Percentiles rank a stretch among this genome's conserved stretches.
phyloP scores from a whole-genome alignment of 345 rosid species.

The Kandelia obovata region DNA sequence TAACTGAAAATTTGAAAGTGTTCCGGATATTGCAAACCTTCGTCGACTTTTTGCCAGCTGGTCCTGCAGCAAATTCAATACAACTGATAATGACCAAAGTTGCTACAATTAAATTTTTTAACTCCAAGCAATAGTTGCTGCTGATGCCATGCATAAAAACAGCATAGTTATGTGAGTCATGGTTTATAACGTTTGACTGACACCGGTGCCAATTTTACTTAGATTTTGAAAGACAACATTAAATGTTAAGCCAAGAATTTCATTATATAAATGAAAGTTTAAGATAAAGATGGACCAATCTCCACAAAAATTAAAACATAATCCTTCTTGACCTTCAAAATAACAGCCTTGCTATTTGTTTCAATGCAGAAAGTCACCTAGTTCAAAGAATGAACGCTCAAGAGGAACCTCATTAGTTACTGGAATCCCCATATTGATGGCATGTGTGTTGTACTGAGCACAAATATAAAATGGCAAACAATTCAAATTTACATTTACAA shows the following conservation, averaged over 20 bases:
- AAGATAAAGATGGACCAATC: conserved; percentile 46
- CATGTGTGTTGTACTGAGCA: too few species aligned
- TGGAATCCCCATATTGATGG: conserved; percentile 8
- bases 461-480: too few species aligned
- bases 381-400: conserved; percentile 89
- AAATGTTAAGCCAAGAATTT: background rate
- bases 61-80: too few species aligned
- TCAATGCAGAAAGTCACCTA: conserved; percentile 92
- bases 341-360: conserved; percentile 79
- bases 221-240: background rate
- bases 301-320: conserved; percentile 91
- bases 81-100: too few species aligned
- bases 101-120: too few species aligned
- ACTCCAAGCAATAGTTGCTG: background rate
- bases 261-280: background rate
- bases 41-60: background rate
- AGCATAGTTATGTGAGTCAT: background rate
- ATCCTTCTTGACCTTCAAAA: conserved; percentile 91
- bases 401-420: conserved; percentile 95
- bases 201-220: too few species aligned
- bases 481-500: too few species aligned
- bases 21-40: too few species aligned
- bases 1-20: too few species aligned
- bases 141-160: too few species aligned
- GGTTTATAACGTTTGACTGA: too few species aligned